These are phyloP conservation scores for Ogataea pini DNA, from an alignment of 805 yeast genomes.

Conservation along the genomic window DNA sequence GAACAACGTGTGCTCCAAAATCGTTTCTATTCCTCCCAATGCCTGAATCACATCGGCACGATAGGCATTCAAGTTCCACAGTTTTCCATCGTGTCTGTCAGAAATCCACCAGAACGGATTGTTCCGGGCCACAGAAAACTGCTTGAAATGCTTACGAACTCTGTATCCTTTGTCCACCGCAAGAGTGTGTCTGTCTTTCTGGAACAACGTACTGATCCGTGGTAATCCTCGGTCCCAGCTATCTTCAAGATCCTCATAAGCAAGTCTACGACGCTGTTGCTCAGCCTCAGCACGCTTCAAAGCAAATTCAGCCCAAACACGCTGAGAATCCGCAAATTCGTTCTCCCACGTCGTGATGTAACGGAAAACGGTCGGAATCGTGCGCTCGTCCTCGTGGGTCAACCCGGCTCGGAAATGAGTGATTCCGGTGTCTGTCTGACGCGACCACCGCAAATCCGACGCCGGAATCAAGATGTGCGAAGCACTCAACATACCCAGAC, in stretches of 20 bases:
- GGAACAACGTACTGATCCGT: conserved; percentile 90
- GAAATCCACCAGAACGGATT: conserved; percentile 98
- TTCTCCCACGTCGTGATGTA: conserved; percentile 96
- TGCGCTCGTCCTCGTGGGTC: conserved; percentile 74
- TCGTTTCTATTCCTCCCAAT: conserved; percentile 95
- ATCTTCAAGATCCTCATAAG: conserved; percentile 91
- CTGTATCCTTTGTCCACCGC: conserved; percentile 96
- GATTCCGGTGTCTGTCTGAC: conserved; percentile 91
- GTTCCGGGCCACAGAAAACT: conserved; percentile 65
- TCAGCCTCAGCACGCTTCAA: conserved; percentile 83
- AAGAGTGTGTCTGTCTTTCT: conserved; percentile 89
- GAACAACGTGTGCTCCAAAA: conserved; percentile 90
- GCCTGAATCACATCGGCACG: conserved; percentile 97
- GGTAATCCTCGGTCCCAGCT: conserved; percentile 98
- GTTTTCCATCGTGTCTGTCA: conserved; percentile 88
- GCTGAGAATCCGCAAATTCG: conserved; percentile 88
- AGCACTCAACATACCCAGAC: conserved; percentile 96
- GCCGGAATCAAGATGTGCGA: conserved; percentile 94
- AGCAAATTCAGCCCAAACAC: conserved; percentile 98
- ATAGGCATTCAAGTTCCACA: conserved; percentile 92
- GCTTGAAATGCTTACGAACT: conserved; percentile 74
- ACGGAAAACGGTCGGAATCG: conserved; percentile 91
- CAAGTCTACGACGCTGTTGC: conserved; percentile 79
- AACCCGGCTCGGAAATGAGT: conserved; percentile 94
- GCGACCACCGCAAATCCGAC: conserved; percentile 87